A percentile compares a stretch with the other conserved stretches of the same genome.
These are phyloP conservation scores for Microcyclosporella mali DNA, from an alignment of 2,329 filamentous ascomycete species.

Conservation along the genomic window DNA sequence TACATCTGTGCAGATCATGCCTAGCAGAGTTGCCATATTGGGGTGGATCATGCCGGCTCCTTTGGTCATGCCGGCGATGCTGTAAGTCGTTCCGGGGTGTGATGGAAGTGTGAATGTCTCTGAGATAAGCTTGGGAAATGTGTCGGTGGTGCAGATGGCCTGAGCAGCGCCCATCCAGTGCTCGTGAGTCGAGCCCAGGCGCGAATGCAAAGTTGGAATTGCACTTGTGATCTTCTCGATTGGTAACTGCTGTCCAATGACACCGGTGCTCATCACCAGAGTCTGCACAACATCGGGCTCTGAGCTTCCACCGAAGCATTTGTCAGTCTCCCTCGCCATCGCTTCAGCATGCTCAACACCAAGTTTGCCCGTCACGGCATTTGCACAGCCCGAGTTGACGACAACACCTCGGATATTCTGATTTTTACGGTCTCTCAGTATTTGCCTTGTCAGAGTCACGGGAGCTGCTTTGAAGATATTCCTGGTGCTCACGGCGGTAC, in stretches of 20 bases:
- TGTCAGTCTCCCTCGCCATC: constrained; percentile 77
- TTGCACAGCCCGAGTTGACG: constrained; percentile 93
- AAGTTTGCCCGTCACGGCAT: constrained; percentile 88
- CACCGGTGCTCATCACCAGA: constrained; percentile 97
- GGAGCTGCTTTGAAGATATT: constrained; percentile 98
- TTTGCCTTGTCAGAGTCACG: constrained; percentile 75
- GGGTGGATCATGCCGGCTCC: constrained; percentile 99
- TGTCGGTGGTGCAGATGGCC: constrained; percentile 97
- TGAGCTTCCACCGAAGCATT: constrained; percentile 46
- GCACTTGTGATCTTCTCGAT: constrained; percentile 82
- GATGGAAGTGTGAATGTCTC: constrained; percentile 78
- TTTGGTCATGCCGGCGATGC: constrained; percentile 91
- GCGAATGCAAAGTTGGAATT: constrained; percentile 68
- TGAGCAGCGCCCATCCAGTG: constrained; percentile 82
- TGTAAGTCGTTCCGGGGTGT: constrained; percentile 67
- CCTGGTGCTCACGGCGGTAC: constrained; percentile 90
- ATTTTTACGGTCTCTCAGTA: constrained; percentile 49
- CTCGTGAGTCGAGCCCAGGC: constrained; percentile 67
- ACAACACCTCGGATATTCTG: constrained; percentile 74
- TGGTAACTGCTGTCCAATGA: constrained; percentile 90
- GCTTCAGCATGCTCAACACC: constrained; percentile 79
- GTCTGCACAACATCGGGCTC: constrained; percentile 49
- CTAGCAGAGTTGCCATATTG: constrained; percentile 95
- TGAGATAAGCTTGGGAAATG: constrained; percentile 92
- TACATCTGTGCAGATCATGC: constrained; percentile 86